Conservation (phyloP, 1,284 basidiomycete species). For the Sanghuangporus weigelae region DNA sequence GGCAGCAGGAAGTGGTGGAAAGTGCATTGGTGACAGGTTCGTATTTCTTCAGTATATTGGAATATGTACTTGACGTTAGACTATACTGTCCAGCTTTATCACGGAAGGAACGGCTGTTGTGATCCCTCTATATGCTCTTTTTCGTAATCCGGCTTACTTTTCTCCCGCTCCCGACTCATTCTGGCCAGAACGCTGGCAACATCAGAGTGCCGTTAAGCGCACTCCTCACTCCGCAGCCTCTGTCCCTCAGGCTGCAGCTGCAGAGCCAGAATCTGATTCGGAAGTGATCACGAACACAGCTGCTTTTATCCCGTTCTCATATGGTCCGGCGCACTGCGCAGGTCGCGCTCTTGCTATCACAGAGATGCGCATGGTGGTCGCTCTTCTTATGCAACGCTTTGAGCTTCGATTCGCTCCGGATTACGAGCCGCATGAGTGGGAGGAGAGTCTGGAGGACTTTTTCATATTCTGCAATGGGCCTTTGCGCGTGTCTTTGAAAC, state of each 20-base stretch:
- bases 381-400: constrained; percentile 27
- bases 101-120: constrained; percentile 45
- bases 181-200: constrained; percentile 39
- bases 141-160: constrained; percentile 37
- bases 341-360: constrained; percentile 29
- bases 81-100: constrained; percentile 35
- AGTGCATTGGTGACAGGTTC: constrained; percentile 10
- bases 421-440: constrained; percentile 27
- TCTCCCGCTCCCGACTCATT: constrained; percentile 34
- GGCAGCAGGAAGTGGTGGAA: constrained; percentile 6
- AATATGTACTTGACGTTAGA: not conserved
- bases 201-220: not conserved
- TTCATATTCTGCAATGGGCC: constrained; percentile 27
- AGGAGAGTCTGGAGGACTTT: constrained; percentile 25
- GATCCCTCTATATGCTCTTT: constrained; percentile 42
- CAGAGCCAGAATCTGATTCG: not conserved
- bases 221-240: not conserved
- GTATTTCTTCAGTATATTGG: not conserved
- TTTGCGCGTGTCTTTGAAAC: constrained; percentile 22
- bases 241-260: not conserved
- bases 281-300: constrained; percentile 29
- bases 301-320: constrained; percentile 33
- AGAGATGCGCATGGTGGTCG: constrained; percentile 28
- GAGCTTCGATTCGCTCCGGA: constrained; percentile 26
- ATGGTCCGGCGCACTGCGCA: constrained; percentile 31